Conservation (phyloP, 2,329 filamentous ascomycete species). For the Alternaria sp. region DNA sequence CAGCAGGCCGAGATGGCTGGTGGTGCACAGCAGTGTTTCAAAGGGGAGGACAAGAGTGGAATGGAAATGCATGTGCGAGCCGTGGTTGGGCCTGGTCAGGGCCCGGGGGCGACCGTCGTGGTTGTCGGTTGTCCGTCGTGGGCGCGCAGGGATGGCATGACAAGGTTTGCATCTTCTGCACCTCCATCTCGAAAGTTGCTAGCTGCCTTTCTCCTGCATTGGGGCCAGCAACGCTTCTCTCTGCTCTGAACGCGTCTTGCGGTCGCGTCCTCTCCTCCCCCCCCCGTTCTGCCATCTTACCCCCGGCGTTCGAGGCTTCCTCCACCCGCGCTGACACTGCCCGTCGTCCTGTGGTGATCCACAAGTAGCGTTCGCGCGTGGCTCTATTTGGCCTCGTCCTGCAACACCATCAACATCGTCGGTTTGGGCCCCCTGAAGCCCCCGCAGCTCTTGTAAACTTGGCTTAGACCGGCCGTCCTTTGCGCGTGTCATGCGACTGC, state of each 20-base stretch:
- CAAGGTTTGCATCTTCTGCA: conserved; percentile 24
- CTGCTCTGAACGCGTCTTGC: conserved; percentile 11
- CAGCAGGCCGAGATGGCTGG: conserved; percentile 9
- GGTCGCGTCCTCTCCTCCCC: conserved; percentile 8
- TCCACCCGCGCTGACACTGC: neutral
- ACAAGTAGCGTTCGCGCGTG: conserved; percentile 26
- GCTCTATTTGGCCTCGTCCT: conserved; percentile 27
- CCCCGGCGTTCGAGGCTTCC: neutral
- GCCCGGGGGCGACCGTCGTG: conserved; percentile 5
- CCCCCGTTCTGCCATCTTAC: conserved; percentile 2
- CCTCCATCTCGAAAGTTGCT: conserved; percentile 22
- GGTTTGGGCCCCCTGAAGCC: conserved; percentile 29
- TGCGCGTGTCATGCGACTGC: conserved; percentile 33
- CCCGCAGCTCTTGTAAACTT: conserved; percentile 28
- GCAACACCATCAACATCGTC: conserved; percentile 29
- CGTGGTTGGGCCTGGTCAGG: conserved; percentile 5
- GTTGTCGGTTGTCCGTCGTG: conserved; percentile 10
- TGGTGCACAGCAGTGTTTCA: conserved; percentile 13
- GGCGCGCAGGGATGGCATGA: conserved; percentile 17
- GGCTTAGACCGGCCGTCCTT: conserved; percentile 29
- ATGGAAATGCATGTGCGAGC: neutral
- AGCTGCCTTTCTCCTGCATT: conserved; percentile 21
- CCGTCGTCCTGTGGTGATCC: conserved; percentile 12
- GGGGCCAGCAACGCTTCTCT: conserved; percentile 7
- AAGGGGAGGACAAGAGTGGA: conserved; percentile 1